A percentile compares a stretch with the other conserved stretches of the same genome.
Conservation (phyloP, 75 land plant genomes). For the Gnetum montanum region DNA sequence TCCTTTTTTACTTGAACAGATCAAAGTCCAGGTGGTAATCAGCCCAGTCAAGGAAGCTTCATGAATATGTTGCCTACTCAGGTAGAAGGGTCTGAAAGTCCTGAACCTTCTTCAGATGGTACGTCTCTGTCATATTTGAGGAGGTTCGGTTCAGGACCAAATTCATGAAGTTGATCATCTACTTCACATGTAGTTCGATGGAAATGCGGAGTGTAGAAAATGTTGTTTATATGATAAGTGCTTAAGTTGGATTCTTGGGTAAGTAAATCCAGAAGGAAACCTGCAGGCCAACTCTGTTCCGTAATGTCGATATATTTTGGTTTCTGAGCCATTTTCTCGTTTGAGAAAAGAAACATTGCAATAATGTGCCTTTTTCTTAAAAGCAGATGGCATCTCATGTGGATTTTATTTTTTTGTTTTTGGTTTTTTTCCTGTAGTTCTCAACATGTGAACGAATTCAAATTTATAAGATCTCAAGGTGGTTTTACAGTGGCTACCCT, state of each 20-base stretch:
- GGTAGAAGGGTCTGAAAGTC: conserved; percentile 43
- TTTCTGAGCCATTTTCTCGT: conserved; percentile 2
- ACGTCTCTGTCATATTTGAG: conserved; percentile 8
- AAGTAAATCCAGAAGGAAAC: conserved; percentile 6
- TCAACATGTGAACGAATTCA: no score
- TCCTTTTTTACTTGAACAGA: no score
- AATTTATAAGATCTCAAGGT: no score
- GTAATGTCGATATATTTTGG: conserved; percentile 4
- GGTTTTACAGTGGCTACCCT: no score
- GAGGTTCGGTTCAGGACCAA: background rate
- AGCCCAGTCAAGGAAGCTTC: conserved; percentile 51
- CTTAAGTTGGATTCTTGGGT: conserved; percentile 7
- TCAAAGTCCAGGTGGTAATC: conserved; percentile 21
- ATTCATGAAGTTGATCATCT: background rate
- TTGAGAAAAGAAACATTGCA: conserved; percentile 1
- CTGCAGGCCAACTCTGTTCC: conserved; percentile 5
- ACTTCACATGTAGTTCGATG: background rate
- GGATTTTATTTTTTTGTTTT: no score
- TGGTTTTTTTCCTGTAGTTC: no score
- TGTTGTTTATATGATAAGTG: background rate
- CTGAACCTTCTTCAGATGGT: conserved; percentile 34
- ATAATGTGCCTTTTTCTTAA: conserved; percentile 10
- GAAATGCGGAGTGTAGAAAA: background rate
- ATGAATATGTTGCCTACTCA: conserved; percentile 49
- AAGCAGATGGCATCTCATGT: no score